Conservation (phyloP, 345 rosid genomes). For the Salix viminalis region DNA sequence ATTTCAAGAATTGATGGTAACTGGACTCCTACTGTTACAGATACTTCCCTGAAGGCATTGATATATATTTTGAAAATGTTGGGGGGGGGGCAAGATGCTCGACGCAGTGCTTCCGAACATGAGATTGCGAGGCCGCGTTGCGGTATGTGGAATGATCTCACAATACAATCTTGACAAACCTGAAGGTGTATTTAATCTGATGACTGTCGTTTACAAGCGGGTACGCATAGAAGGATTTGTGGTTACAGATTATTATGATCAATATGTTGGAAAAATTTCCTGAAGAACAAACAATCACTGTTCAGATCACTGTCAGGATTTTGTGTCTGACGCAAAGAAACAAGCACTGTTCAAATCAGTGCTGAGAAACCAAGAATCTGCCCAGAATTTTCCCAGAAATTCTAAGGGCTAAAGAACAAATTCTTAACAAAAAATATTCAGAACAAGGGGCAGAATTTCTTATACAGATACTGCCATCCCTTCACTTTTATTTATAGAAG, state of each 20-base stretch:
- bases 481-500: too few relatives aligned
- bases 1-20: not conserved
- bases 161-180: slow-evolving; percentile 19
- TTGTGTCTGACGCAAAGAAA: too few relatives aligned
- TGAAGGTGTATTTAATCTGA: slow-evolving; percentile 8
- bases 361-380: too few relatives aligned
- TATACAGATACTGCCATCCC: too few relatives aligned
- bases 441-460: too few relatives aligned
- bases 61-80: slow-evolving; percentile 47
- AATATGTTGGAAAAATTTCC: too few relatives aligned
- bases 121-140: slow-evolving; percentile 31
- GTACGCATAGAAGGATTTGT: slow-evolving; percentile 5
- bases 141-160: slow-evolving; percentile 17
- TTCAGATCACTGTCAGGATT: too few relatives aligned
- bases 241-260: not conserved
- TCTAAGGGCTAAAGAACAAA: too few relatives aligned
- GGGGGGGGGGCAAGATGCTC: slow-evolving; percentile 15
- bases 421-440: too few relatives aligned
- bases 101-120: slow-evolving; percentile 50
- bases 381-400: too few relatives aligned
- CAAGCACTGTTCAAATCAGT: too few relatives aligned
- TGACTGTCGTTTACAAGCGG: not conserved
- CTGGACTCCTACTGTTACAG: not conserved
- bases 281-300: too few relatives aligned
- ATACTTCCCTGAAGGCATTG: slow-evolving; percentile 23